Base-by-base conservation (phyloP, 2,329 filamentous ascomycete species). In the Lasiodiplodia hormozganensis region DNA sequence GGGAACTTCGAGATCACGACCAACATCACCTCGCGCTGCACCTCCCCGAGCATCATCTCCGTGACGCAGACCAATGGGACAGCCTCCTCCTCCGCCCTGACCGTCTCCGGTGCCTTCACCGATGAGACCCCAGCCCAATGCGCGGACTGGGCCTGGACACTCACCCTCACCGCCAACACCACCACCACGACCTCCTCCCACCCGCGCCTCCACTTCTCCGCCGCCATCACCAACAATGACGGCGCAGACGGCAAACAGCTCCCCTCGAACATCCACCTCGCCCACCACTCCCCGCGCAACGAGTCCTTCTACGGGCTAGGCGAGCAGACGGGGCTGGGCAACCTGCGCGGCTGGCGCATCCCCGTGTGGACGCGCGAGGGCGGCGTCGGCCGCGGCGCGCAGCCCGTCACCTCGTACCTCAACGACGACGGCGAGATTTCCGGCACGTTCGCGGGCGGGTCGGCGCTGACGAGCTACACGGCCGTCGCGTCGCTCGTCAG, bases 401-500 rank as follows among this genome's bases (percentile, higher is more conserved):
- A 75, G 68, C 74, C 74, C 2, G 70, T 76, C 23, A 75, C 74
- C 7, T 69, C 69, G 8, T 62, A 72, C 51, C 68, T 69, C 53
- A 76, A 76, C 57, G 71, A 68, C 28, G 71, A 73, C 67, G 70
- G 36, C 11, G 18, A 51, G 21, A 2, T 68, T 12, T 14, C 34
- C 16, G 67, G 73, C 8, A 68, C 67, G 2, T 73, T 76, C 62
- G 69, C 71, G 14, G 78, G 78, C 18, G 77, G 77, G 23, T 71
- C 77, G 60, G 67, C 70, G 10, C 76, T 75, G 71, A 80, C 77
- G 4, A 75, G 77, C 1, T 80, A 80, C 68, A 76, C 76, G 12
- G 75, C 76, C 10, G 70, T 77, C 10, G 75, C 76, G 4, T 74
- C 76, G 21, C 78, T 77, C 54, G 75, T 79, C 57, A 76, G 72